Conservation (phyloP, 768 basidiomycete genomes). For the Tricholoma furcatifolium region DNA sequence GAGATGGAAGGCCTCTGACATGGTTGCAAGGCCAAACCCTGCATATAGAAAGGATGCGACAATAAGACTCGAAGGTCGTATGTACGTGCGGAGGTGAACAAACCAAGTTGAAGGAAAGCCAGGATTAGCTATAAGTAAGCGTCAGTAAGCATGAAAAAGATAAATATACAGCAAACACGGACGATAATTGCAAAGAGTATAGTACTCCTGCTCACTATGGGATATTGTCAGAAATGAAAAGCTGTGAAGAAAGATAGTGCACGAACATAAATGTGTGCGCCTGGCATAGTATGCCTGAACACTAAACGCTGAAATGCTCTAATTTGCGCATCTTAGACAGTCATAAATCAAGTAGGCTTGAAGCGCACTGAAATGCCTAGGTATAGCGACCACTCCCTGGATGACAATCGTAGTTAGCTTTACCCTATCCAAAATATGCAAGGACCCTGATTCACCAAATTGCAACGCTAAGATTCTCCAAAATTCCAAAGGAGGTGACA, state of each 20-base stretch:
- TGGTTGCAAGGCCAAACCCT: constrained; percentile 1
- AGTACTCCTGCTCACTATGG: neutral
- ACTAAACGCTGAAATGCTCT: neutral
- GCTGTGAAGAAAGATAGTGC: neutral
- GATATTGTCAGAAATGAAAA: neutral
- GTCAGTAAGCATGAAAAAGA: neutral
- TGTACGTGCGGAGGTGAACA: neutral
- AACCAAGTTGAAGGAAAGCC: neutral
- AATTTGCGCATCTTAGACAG: neutral
- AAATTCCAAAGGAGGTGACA: neutral
- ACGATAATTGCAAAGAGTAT: neutral
- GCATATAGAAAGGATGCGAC: neutral
- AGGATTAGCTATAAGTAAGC: neutral
- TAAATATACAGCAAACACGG: neutral
- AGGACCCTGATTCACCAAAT: neutral
- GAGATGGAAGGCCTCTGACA: neutral
- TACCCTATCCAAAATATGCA: neutral
- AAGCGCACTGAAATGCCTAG: neutral
- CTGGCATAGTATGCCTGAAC: constrained; percentile 3
- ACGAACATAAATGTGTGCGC: neutral
- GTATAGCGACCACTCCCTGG: constrained; percentile 5
- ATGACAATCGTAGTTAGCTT: neutral
- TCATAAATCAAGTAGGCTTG: neutral
- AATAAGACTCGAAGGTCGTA: too few relatives aligned
- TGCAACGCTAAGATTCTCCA: neutral